Percentiles rank a stretch among this genome's conserved stretches.
These are phyloP conservation scores for Aureoboletus auriporus DNA, from an alignment of 768 basidiomycete species.

Conservation along the genomic window DNA sequence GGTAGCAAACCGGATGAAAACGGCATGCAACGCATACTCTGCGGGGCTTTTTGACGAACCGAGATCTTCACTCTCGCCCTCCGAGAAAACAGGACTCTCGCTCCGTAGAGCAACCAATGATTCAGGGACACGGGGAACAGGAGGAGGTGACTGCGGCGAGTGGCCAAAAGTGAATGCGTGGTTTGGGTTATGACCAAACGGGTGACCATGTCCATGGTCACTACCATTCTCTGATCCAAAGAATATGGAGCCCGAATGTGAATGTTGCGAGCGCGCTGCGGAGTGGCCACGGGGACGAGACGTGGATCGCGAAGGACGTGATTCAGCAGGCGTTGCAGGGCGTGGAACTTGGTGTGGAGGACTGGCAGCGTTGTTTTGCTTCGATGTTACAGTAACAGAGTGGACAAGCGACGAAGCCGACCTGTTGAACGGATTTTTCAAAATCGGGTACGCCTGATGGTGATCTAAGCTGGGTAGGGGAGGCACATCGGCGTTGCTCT, in stretches of 20 bases:
- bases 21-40: slow-evolving; percentile 83
- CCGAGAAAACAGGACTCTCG: slow-evolving; percentile 50
- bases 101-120: slow-evolving; percentile 47
- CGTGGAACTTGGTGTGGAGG: slow-evolving; percentile 47
- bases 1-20: slow-evolving; percentile 83
- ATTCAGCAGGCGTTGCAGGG: slow-evolving; percentile 56
- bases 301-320: slow-evolving; percentile 27
- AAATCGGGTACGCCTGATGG: slow-evolving; percentile 59
- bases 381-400: slow-evolving; percentile 36
- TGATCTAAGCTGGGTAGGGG: slow-evolving; percentile 70
- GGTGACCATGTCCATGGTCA: slow-evolving; percentile 50
- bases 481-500: slow-evolving; percentile 60
- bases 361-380: slow-evolving; percentile 41
- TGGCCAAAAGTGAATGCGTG: slow-evolving; percentile 24
- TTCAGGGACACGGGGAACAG: slow-evolving; percentile 74
- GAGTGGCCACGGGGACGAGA: slow-evolving; percentile 56
- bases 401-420: slow-evolving; percentile 72
- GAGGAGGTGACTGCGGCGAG: slow-evolving; percentile 58
- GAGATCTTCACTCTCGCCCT: slow-evolving; percentile 59
- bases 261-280: slow-evolving; percentile 69
- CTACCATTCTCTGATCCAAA: slow-evolving; percentile 69
- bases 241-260: slow-evolving; percentile 71
- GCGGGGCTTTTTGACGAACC: slow-evolving; percentile 78
- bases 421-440: slow-evolving; percentile 81
- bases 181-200: slow-evolving; percentile 27